phyloP scores from a whole-genome alignment of 1,284 basidiomycete species.

The Ceratobasidium sp. region DNA sequence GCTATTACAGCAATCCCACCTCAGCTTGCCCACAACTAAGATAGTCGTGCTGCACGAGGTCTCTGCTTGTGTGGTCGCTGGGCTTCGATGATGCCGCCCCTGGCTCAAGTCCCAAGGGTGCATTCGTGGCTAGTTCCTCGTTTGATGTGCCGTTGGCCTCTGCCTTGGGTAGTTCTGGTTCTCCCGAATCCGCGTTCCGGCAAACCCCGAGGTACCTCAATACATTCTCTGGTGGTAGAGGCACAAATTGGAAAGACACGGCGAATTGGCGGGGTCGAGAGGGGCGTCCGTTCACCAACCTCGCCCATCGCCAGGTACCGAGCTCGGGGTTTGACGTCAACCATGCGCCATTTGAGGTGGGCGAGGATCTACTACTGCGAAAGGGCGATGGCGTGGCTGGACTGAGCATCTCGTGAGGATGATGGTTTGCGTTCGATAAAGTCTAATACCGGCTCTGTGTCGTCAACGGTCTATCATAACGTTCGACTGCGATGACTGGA shows the following conservation, averaged over 20 bases:
- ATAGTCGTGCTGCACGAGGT: background rate
- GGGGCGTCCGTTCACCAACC: conserved; percentile 32
- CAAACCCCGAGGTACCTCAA: conserved; percentile 81
- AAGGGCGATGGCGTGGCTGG: background rate
- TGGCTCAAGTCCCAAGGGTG: conserved; percentile 41
- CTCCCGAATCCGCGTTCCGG: conserved; percentile 59
- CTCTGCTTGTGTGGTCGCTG: conserved; percentile 25
- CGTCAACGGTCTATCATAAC: conserved; percentile 50
- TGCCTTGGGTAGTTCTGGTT: conserved; percentile 77
- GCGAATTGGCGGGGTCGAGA: conserved; percentile 50
- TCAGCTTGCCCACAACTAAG: conserved; percentile 64
- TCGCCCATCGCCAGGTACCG: conserved; percentile 42
- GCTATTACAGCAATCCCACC: conserved; percentile 72
- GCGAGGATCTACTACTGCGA: conserved; percentile 25
- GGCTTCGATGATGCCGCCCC: conserved; percentile 62
- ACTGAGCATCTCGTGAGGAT: conserved; percentile 25
- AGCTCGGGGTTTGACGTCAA: conserved; percentile 54
- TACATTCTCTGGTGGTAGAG: conserved; percentile 57
- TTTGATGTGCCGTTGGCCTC: conserved; percentile 82
- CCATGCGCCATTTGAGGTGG: conserved; percentile 52
- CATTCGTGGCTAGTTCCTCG: conserved; percentile 61
- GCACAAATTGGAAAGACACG: conserved; percentile 52
- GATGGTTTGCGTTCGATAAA: conserved; percentile 15
- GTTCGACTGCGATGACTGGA: conserved; percentile 39
- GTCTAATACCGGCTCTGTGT: conserved; percentile 47